Conservation (phyloP, 495 filamentous ascomycete genomes). For the Staphylotrichum tortipilum region DNA sequence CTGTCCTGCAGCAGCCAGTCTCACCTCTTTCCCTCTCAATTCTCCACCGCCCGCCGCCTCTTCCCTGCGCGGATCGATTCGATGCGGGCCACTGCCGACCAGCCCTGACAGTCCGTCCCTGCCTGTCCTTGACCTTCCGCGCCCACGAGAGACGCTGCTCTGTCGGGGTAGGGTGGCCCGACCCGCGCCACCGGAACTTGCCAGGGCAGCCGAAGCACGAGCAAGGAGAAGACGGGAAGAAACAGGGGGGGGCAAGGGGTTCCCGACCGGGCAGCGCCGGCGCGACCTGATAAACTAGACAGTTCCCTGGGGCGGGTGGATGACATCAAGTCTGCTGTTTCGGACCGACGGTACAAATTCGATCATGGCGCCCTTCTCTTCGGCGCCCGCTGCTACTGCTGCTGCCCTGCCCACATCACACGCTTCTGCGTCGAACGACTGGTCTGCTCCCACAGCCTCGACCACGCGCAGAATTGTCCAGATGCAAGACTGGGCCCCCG, state of each 20-base stretch:
- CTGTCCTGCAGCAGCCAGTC: too few species aligned
- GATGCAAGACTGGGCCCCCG: conserved; percentile 28
- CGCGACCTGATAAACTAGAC: not conserved
- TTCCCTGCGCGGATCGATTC: not conserved
- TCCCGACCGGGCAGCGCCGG: not conserved
- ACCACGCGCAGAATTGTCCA: conserved; percentile 22
- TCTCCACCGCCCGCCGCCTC: conserved; percentile 1
- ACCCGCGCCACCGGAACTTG: not conserved
- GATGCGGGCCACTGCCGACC: conserved; percentile 1
- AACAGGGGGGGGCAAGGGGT: conserved; percentile 6
- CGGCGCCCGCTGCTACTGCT: not conserved
- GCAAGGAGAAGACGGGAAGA: not conserved
- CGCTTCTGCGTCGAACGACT: not conserved
- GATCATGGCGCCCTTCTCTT: conserved; percentile 1
- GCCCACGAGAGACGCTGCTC: too few species aligned
- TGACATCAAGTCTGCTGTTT: not conserved
- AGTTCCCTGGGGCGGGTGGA: not conserved
- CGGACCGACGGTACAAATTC: not conserved
- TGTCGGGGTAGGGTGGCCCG: conserved; percentile 1
- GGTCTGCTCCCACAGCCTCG: conserved; percentile 1
- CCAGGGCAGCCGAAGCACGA: not conserved
- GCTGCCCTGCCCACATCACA: not conserved
- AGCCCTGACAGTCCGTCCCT: not conserved
- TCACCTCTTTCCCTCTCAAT: too few species aligned
- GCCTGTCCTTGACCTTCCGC: too few species aligned